These are phyloP conservation scores for Heliosperma pusillum DNA, from an alignment of 148 eudicot genomes.

Conservation along the genomic window DNA sequence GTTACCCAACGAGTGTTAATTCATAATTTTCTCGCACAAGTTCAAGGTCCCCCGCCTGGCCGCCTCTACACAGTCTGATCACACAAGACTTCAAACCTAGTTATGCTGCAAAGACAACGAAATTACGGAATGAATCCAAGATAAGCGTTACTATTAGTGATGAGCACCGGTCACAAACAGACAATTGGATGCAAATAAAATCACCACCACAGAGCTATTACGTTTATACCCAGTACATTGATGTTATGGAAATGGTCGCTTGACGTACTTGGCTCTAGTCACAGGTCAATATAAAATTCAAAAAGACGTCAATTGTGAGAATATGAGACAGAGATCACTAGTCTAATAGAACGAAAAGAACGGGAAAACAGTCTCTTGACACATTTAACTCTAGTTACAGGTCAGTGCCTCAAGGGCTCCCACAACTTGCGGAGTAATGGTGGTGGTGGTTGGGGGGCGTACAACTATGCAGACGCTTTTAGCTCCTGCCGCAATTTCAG, in stretches of 20 bases:
- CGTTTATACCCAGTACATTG: slow-evolving; percentile 4
- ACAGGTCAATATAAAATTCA: background rate
- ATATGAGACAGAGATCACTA: background rate
- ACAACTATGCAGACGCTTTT: too few species aligned
- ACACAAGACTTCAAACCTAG: slow-evolving; percentile 65
- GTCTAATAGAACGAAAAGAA: background rate
- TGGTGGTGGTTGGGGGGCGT: too few species aligned
- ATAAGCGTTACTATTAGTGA: background rate
- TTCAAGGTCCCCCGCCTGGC: background rate
- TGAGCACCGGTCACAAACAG: slow-evolving; percentile 5
- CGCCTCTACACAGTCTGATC: slow-evolving; percentile 17
- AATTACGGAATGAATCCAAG: background rate
- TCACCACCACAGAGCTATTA: background rate
- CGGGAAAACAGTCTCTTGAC: too few species aligned
- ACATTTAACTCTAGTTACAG: too few species aligned
- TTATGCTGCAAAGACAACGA: slow-evolving; percentile 52
- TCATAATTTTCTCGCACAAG: background rate
- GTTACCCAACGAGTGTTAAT: background rate
- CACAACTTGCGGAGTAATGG: too few species aligned
- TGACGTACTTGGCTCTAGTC: background rate
- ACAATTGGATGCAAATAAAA: background rate
- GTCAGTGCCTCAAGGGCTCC: too few species aligned
- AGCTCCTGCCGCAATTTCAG: too few species aligned
- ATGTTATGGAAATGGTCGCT: background rate
- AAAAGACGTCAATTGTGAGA: background rate